Evolutionary conservation across 1,139 yeast species (phyloP).

Genomic region (Arxiozyma telluris): DNA sequence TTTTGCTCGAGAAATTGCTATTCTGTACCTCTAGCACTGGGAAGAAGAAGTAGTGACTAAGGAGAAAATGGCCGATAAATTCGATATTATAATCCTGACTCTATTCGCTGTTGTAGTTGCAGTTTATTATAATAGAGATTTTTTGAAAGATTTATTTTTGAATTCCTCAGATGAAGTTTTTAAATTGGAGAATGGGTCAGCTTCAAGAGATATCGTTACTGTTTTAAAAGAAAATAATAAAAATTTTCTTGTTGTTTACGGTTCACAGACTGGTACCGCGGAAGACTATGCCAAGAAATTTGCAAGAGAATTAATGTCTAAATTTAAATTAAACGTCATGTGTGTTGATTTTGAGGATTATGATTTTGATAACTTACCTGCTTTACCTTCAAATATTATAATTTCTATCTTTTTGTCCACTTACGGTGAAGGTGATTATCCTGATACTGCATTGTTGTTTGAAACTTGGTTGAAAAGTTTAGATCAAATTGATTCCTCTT

Average conservation of each 20-base stretch:
- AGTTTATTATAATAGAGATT: constrained; percentile 60
- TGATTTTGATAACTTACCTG: constrained; percentile 69
- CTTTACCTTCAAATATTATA: constrained; percentile 41
- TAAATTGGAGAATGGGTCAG: constrained; percentile 14
- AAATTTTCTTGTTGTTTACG: constrained; percentile 75
- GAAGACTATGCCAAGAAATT: constrained; percentile 92
- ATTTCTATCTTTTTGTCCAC: constrained; percentile 79
- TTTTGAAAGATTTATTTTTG: constrained; percentile 40
- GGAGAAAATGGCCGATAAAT: constrained; percentile 41
- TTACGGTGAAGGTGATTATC: constrained; percentile 97
- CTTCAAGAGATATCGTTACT: constrained; percentile 54
- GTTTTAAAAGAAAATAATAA: constrained; percentile 56
- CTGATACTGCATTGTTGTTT: constrained; percentile 82
- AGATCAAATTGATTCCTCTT: constrained; percentile 27
- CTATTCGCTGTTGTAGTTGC: constrained; percentile 56
- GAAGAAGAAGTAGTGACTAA: not conserved
- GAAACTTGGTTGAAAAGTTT: constrained; percentile 44
- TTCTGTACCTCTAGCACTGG: not conserved
- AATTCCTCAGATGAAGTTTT: constrained; percentile 2
- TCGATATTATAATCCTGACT: constrained; percentile 62
- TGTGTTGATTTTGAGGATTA: constrained; percentile 82
- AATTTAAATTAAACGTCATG: constrained; percentile 66
- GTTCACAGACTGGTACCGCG: constrained; percentile 99
- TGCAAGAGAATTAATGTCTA: constrained; percentile 76
- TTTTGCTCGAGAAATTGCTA: no score